Evolutionary conservation across 2,329 filamentous ascomycete genomes (phyloP), one percentile per base, ranked within the genome.

Genomic region (Gaeumannomyces tritici): DNA sequence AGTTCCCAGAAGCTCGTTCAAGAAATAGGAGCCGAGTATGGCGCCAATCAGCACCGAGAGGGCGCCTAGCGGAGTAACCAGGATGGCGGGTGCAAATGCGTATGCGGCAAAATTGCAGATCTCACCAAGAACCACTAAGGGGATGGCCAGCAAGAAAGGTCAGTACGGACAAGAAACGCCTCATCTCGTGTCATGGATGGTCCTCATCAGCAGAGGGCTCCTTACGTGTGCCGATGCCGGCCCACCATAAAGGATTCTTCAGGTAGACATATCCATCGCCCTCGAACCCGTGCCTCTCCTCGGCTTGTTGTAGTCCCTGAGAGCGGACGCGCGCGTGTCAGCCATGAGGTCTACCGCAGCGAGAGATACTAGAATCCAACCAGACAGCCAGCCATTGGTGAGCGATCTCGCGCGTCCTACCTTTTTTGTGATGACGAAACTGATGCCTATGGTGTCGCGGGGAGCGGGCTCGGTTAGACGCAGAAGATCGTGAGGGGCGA

Each of bases 401-500:
- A 21, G 24, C 8, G 27, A 59, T 13, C 12, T 59, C 6, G 29
- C n/a, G 31, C 13, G 57, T 29, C 77, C 74, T 79, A 95, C 90
- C 84, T 97, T 98, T 79, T 99, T 99, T 59, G 96, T 99, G 71
- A 99, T 97, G 69, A 99, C 93, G 76, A 99, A 99, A 83, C 93
- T 96, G 61, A 91, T 92, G 72, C 92, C 91, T 95, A 69, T 56
- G 24, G 47, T 31, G 28, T 64, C 55, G 63, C 33, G 55, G 57
- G 62, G 59, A 61, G 61, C 9, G 13, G 63, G 64, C 62, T 66
- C 67, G n/a, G 29, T 72, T 61, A 72, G 68, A 55, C 61, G 26
- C n/a, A 33, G 59, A 27, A 59, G 57, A 31, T 33, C 31, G 60
- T 21, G 47, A 31, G 58, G 64, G 56, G 63, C 60, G 31, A 31